phyloP scores from a whole-genome alignment of 2,329 filamentous ascomycete species.

The Xylaria sp. region DNA sequence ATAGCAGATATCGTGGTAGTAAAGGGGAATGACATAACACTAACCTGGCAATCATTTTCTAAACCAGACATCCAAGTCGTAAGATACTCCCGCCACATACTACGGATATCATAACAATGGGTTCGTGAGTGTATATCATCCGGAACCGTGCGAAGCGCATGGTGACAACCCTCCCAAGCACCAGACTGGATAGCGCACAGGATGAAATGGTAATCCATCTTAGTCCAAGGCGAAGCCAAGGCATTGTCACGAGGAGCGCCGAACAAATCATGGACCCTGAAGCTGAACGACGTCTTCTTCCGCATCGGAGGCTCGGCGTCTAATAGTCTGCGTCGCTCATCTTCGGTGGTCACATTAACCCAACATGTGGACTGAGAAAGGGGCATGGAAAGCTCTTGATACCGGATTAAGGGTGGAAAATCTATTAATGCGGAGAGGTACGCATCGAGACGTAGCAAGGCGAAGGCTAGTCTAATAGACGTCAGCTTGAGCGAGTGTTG shows the following conservation, averaged over 20 bases:
- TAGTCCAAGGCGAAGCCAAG: conserved; percentile 36
- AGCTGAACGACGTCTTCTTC: conserved; percentile 30
- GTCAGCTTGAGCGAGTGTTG: conserved; percentile 16
- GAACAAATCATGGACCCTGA: conserved; percentile 40
- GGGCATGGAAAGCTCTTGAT: conserved; percentile 42
- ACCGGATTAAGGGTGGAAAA: conserved; percentile 39
- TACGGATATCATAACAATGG: conserved; percentile 18
- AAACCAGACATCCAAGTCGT: conserved; percentile 28
- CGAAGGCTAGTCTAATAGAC: conserved; percentile 37
- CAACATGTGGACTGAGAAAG: conserved; percentile 40
- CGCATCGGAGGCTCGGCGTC: conserved; percentile 25
- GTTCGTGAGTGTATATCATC: conserved; percentile 40
- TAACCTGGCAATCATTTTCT: conserved; percentile 37
- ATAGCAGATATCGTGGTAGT: background rate
- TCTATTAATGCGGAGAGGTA: conserved; percentile 40
- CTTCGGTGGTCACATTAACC: conserved; percentile 34
- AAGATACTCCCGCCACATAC: conserved; percentile 30
- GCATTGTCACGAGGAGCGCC: conserved; percentile 36
- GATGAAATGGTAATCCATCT: conserved; percentile 43
- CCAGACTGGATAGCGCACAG: conserved; percentile 40
- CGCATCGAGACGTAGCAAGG: conserved; percentile 41
- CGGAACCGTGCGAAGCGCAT: conserved; percentile 39
- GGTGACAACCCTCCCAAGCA: conserved; percentile 40
- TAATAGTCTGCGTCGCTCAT: conserved; percentile 32
- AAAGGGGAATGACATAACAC: background rate